Conservation (phyloP, 768 basidiomycete species). For the Arthromyces matolae region DNA sequence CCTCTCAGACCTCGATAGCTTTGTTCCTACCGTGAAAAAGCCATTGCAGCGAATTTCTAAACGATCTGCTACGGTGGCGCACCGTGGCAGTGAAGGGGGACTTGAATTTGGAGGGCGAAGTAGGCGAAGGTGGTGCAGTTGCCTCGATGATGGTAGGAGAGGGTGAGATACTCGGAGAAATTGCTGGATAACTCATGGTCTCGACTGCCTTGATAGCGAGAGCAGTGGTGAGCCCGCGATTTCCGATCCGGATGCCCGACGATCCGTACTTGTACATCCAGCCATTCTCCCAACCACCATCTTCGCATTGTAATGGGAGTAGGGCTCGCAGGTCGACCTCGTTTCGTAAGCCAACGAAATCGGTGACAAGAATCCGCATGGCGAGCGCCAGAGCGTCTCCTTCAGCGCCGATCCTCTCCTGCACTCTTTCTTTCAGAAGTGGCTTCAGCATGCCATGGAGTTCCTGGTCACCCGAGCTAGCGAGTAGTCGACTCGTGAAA, state of each 20-base stretch:
- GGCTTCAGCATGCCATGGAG: constrained; percentile 36
- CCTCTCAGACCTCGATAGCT: constrained; percentile 14
- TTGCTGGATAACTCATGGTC: constrained; percentile 16
- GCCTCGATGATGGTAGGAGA: constrained; percentile 16
- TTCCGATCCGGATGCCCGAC: constrained; percentile 46
- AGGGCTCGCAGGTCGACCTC: constrained; percentile 43
- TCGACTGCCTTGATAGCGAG: constrained; percentile 49
- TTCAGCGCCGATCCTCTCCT: constrained; percentile 45
- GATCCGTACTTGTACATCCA: constrained; percentile 57
- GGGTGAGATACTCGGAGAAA: constrained; percentile 7
- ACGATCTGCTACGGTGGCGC: constrained; percentile 23
- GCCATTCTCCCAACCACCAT: constrained; percentile 53
- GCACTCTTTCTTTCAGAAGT: constrained; percentile 41
- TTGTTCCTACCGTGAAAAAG: constrained; percentile 22
- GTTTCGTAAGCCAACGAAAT: constrained; percentile 36
- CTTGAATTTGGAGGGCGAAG: constrained; percentile 6
- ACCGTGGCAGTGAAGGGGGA: constrained; percentile 2
- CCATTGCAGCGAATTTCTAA: constrained; percentile 28
- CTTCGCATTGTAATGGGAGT: constrained; percentile 45
- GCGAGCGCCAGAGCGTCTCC: constrained; percentile 55
- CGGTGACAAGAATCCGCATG: constrained; percentile 49
- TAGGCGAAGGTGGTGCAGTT: too few relatives aligned
- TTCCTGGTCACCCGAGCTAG: constrained; percentile 27
- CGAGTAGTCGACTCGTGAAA: constrained; percentile 45
- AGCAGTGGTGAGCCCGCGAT: constrained; percentile 53